Evolutionary conservation across 192 early-diverging fungal species (phyloP).

Genomic region (Coemansia sp.): DNA sequence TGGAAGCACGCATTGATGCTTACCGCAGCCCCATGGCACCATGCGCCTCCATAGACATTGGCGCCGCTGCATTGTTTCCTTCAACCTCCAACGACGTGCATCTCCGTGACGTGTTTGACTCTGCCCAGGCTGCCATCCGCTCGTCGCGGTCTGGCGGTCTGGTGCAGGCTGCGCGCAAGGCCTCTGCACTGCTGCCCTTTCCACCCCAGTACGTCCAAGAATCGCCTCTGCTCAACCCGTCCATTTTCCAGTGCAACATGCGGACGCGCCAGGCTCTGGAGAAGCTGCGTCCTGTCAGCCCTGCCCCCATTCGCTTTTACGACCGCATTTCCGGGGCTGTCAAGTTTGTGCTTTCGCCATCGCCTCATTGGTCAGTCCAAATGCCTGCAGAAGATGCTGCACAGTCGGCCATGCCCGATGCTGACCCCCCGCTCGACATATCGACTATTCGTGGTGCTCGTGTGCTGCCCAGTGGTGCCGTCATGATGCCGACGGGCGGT

Average conservation of each 20-base stretch:
- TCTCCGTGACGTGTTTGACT: slow-evolving; percentile 40
- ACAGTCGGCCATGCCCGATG: not conserved
- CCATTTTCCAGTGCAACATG: slow-evolving; percentile 42
- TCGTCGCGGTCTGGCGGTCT: slow-evolving; percentile 41
- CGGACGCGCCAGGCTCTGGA: slow-evolving; percentile 46
- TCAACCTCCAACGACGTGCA: slow-evolving; percentile 46
- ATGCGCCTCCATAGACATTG: not conserved
- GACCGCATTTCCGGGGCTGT: slow-evolving; percentile 29
- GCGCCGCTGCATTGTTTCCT: slow-evolving; percentile 16
- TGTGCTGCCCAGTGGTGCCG: slow-evolving; percentile 19
- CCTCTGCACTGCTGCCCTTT: slow-evolving; percentile 33
- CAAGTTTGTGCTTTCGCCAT: slow-evolving; percentile 41
- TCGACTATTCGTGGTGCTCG: slow-evolving; percentile 4
- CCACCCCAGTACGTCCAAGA: slow-evolving; percentile 46
- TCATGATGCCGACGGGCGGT: slow-evolving; percentile 31
- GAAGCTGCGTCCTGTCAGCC: slow-evolving; percentile 24
- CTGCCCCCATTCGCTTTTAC: slow-evolving; percentile 45
- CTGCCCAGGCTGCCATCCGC: slow-evolving; percentile 35
- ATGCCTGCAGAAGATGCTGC: slow-evolving; percentile 1
- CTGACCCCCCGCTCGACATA: slow-evolving; percentile 1
- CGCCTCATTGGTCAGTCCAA: slow-evolving; percentile 14
- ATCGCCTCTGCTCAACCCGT: slow-evolving; percentile 40
- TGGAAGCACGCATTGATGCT: slow-evolving; percentile 26
- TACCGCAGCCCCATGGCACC: slow-evolving; percentile 42
- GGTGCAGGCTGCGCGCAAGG: slow-evolving; percentile 47